Evolutionary conservation across 1,284 basidiomycete genomes (phyloP), one percentile per base, ranked within the genome.

Genomic region (Malassezia caprae): DNA sequence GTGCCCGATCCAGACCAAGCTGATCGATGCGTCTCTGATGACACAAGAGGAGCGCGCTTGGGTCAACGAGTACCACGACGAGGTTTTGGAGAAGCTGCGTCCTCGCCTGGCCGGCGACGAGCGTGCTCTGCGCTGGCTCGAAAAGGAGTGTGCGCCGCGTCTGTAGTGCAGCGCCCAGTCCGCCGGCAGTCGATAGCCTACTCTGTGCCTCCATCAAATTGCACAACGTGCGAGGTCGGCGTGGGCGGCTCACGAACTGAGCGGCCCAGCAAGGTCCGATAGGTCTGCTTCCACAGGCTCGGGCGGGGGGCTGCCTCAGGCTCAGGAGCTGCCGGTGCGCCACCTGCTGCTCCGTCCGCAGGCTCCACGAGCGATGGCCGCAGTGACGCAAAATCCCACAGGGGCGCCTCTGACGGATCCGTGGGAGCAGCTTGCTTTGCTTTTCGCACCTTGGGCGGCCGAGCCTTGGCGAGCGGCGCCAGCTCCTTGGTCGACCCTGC

Each of bases 31-130:
- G 3, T 71, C 73, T 0, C 75, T 98, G 42, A 74, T 98, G 44
- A 80, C 80, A 4, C 77, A 67, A 5, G 78, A 80, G 23, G 91
- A 96, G 78, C 80, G 79, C 60, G 75, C 76, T 49, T 98, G 93
- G 93, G 60, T 96, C 59, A 84, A 96, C 68, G 78, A 75, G 3
- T 96, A 96, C 73, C 89, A 98, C 74, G 78, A 78, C 6, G 86
- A 90, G 71, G 82, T 86, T 0, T 77, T 80, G 69, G 78, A 80
- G 54, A 94, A 94, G 76, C 80, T 96, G 3, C 79, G 79, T 4
- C 88, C 88, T 8, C 69, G 87, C 59, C 76, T 96, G 37, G 81
- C 82, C 59, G 78, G 82, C 62, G 90, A 96, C 68, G 69, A 75
- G 51, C 78, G 83, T 51, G 90, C 90, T 1, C 64, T 86, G 60